Evolutionary conservation across 164 flowering plant species (phyloP).

Genomic region (Annona squamosa): DNA sequence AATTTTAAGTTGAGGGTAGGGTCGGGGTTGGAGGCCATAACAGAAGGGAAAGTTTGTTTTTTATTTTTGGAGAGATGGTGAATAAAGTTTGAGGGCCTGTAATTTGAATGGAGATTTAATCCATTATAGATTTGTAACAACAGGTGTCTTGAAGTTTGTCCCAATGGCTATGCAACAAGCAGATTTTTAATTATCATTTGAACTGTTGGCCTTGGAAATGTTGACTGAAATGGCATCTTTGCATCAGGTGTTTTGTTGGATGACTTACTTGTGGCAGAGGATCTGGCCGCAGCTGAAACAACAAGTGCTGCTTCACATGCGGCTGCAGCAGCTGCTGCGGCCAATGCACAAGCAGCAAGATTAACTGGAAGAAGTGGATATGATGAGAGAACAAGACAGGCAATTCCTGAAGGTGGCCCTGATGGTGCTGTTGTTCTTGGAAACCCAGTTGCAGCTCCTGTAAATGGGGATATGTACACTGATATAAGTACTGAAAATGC

Average conservation of each 20-base stretch:
- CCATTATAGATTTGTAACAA: too few species aligned
- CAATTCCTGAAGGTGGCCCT: conserved; percentile 31
- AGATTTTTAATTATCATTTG: neutral
- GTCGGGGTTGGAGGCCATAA: too few species aligned
- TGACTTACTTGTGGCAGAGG: conserved; percentile 95
- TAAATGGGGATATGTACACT: conserved; percentile 87
- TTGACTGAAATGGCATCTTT: conserved; percentile 1
- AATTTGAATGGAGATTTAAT: too few species aligned
- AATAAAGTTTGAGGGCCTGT: too few species aligned
- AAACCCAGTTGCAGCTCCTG: conserved; percentile 92
- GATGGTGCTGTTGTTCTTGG: conserved; percentile 95
- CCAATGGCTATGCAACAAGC: too few species aligned
- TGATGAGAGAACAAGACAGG: conserved; percentile 64
- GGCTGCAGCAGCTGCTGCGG: conserved; percentile 82
- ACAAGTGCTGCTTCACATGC: conserved; percentile 94
- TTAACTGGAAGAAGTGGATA: conserved; percentile 58
- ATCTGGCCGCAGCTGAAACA: conserved; percentile 93
- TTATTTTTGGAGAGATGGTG: too few species aligned
- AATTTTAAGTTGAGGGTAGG: too few species aligned
- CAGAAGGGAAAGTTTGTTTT: too few species aligned
- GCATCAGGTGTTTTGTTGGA: conserved; percentile 81
- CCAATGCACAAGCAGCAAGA: conserved; percentile 59
- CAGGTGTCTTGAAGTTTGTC: too few species aligned
- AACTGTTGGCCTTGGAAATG: neutral
- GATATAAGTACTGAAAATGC: conserved; percentile 96